These are phyloP conservation scores for Blastomyces gilchristii DNA, from an alignment of 2,329 filamentous ascomycete species.

Conservation along the genomic window DNA sequence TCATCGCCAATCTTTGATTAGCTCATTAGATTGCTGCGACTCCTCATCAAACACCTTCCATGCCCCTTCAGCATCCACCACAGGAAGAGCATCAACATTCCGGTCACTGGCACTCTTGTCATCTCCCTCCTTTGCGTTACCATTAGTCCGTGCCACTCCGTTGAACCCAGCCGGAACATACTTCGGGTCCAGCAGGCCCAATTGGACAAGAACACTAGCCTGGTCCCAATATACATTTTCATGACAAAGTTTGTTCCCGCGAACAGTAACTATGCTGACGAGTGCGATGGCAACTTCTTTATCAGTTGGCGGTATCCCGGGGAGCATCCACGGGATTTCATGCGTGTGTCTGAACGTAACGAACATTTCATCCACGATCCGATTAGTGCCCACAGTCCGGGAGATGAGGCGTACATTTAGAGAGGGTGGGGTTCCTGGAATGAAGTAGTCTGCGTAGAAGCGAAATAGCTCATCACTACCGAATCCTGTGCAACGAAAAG, in stretches of 20 bases:
- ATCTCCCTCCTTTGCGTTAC: constrained; percentile 12
- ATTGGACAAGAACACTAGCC: constrained; percentile 49
- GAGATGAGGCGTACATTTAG: constrained; percentile 46
- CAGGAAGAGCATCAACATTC: constrained; percentile 25
- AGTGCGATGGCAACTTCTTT: constrained; percentile 48
- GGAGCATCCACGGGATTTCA: constrained; percentile 50
- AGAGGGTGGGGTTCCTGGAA: constrained; percentile 41
- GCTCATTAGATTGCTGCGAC: constrained; percentile 14
- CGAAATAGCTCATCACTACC: constrained; percentile 32
- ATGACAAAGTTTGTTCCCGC: constrained; percentile 41
- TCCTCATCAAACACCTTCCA: constrained; percentile 23
- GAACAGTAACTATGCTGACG: constrained; percentile 46
- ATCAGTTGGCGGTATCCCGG: constrained; percentile 47
- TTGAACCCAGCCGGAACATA: constrained; percentile 39
- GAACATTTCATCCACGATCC: constrained; percentile 52
- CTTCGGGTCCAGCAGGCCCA: constrained; percentile 47
- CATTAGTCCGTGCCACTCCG: not conserved
- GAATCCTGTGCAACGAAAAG: constrained; percentile 24
- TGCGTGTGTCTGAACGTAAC: constrained; percentile 48
- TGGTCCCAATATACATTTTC: constrained; percentile 56
- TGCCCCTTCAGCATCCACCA: constrained; percentile 28
- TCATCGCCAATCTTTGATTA: constrained; percentile 5
- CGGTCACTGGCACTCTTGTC: not conserved
- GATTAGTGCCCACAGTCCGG: constrained; percentile 48
- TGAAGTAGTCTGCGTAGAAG: constrained; percentile 51